Base-by-base conservation (phyloP, 345 rosid genomes). In the Pugionium dolabratum region DNA sequence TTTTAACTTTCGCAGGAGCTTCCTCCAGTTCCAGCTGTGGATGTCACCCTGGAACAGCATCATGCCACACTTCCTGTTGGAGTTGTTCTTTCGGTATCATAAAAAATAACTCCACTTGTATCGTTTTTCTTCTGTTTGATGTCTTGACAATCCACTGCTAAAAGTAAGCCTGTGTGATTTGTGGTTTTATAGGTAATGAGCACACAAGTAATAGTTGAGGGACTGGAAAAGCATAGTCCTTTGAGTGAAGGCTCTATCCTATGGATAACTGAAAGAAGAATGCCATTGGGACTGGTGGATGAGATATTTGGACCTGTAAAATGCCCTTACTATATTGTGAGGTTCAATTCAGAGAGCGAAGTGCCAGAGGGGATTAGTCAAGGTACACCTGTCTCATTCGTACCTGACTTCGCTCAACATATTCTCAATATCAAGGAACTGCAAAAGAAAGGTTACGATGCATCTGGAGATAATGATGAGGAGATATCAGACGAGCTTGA, bases 271-370 rank as follows among this genome's bases (percentile, higher is more conserved):
- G 85, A 80, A 57, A 77, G 58, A 30, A 81, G 86, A 77, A 57
- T 68, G 4, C 94, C 95, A 3, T 40, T 95, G 63, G 99, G 99
- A 44, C 30, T 84, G 36, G 79, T 95, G 10, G 97, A 95, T 73
- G 99, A 95, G 81, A 78, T 91, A 44, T 95, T 95, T 80, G 97
- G 99, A 69, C 99, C 99, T 1, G 96, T 94, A 0, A 85, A 83
- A 59, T 85, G 80, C 62, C 96, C 97, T 3, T 95, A 76, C 72
- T 95, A 91, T 75, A 73, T 87, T 36, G 93, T 95, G 61, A 75
- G 99, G 74, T 95, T 81, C 85, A 95, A 95, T 78, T 85, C 93
- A 5, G 96, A 91, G 76, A 82, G 79, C 60, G 96, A 89, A 67
- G 82, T 89, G 64, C 95, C 97, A 45, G 77, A 64, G n/a, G 81